Evolutionary conservation across 2,329 filamentous ascomycete genomes (phyloP), one percentile per base, ranked within the genome.

Genomic region (Trichoderma semiorbis): DNA sequence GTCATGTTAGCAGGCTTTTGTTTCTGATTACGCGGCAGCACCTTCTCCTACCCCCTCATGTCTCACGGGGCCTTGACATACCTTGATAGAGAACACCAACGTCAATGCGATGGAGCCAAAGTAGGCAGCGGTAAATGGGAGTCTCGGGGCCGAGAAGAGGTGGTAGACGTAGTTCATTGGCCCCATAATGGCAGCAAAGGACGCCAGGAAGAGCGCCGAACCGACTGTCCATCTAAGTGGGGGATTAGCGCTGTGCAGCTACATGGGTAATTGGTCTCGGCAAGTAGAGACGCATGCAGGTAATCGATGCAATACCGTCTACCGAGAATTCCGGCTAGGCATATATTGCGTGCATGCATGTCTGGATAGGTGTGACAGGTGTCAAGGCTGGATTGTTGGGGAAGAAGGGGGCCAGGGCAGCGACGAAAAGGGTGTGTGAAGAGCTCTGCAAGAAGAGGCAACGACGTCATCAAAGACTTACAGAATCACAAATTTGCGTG

Each of bases 401-500:
- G 55, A 72, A 58, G 47, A 69, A 65, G 28, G 60, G 62, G 58
- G 64, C 24, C 55, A 43, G 55, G 36, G 65, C 55, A 68, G 34
- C 5, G 30, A 21, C 18, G 36, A 68, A 32, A 30, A 58, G 24
- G 55, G 65, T 64, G 66, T 70, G 68, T 69, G 34, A 61, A 50
- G 58, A 55, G 69, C 28, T 66, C 47, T 16, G 57, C 57, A 74
- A 73, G 39, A 26, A 24, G 61, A 71, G 58, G 24, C 12, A 73
- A 60, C 69, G 61, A 73, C 72, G 58, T 72, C 64, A 69, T 74
- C 66, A 71, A 74, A 76, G 74, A 95, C 95, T 92, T 90, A 98
- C 96, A 98, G 83, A 75, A 97, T 94, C 70, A 95, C 95, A 86
- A 99, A 98, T 86, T 98, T 99, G 83, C 93, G 90, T 76, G 95